phyloP scores from a whole-genome alignment of 2,329 filamentous ascomycete species.

The Neofusicoccum laricinum region DNA sequence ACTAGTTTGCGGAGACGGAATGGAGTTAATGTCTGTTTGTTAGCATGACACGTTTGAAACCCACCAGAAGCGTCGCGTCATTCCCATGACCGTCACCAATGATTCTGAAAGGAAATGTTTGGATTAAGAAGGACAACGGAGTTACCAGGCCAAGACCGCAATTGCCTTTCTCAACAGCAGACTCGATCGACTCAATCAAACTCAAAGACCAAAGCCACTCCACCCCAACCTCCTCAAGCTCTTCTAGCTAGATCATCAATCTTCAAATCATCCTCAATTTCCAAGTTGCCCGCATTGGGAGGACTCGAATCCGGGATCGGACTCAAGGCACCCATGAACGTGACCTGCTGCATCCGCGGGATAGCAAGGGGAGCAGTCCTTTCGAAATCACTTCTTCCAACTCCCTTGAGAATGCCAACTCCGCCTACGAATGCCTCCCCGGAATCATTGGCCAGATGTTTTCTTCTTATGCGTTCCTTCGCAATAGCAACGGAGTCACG shows the following conservation, averaged over 20 bases:
- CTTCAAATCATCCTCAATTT: neutral
- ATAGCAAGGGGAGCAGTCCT: neutral
- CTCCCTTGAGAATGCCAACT: neutral
- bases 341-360: slow-evolving; percentile 8
- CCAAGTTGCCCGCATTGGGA: neutral
- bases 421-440: neutral
- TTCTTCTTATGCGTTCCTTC: slow-evolving; percentile 11
- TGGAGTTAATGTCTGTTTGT: no score
- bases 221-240: neutral
- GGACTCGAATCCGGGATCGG: slow-evolving; percentile 11
- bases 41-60: no score
- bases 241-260: neutral
- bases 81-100: no score
- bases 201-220: neutral
- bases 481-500: slow-evolving; percentile 13
- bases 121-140: no score
- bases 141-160: no score
- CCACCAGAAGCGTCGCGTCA: no score
- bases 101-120: no score
- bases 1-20: no score
- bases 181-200: neutral
- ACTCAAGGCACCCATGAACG: slow-evolving; percentile 11
- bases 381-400: neutral
- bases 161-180: no score
- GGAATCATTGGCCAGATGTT: neutral